phyloP scores from a whole-genome alignment of 495 filamentous ascomycete genomes.

The Penicillium cinerascens region DNA sequence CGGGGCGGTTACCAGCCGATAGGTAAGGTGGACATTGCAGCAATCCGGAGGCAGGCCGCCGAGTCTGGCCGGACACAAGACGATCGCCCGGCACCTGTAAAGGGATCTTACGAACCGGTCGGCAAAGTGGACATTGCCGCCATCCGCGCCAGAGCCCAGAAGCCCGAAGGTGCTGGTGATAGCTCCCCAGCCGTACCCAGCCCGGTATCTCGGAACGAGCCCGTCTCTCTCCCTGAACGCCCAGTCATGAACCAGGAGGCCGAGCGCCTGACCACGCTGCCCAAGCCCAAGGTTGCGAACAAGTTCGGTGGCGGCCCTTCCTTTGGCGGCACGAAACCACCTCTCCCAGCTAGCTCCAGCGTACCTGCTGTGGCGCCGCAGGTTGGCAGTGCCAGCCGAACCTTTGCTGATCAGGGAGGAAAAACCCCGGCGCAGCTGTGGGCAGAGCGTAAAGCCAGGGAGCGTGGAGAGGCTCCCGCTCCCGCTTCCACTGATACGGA shows the following conservation, averaged over 20 bases:
- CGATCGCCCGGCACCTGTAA: slow-evolving; percentile 77
- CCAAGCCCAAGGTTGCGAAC: slow-evolving; percentile 91
- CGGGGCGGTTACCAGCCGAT: slow-evolving; percentile 92
- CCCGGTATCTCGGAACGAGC: slow-evolving; percentile 35
- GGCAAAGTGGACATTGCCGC: slow-evolving; percentile 95
- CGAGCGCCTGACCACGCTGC: slow-evolving; percentile 79
- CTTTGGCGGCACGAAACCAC: slow-evolving; percentile 85
- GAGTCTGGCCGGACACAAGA: slow-evolving; percentile 56
- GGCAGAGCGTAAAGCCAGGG: slow-evolving; percentile 91
- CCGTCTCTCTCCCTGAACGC: slow-evolving; percentile 61
- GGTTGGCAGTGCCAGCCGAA: slow-evolving; percentile 78
- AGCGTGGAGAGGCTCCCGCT: slow-evolving; percentile 54
- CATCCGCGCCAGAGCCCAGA: slow-evolving; percentile 77
- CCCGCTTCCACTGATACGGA: slow-evolving; percentile 33
- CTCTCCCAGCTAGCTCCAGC: slow-evolving; percentile 64
- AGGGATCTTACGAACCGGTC: slow-evolving; percentile 87
- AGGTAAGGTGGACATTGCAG: slow-evolving; percentile 93
- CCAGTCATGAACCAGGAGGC: slow-evolving; percentile 64
- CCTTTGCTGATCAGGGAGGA: slow-evolving; percentile 89
- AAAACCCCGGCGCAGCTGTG: slow-evolving; percentile 96
- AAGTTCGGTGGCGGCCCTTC: slow-evolving; percentile 67
- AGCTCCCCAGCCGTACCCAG: slow-evolving; percentile 29
- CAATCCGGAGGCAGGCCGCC: slow-evolving; percentile 74
- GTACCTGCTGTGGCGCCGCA: slow-evolving; percentile 49
- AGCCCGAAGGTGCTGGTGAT: slow-evolving; percentile 47